Percentiles rank a stretch among this genome's conserved stretches.
Evolutionary conservation across 73 alveolate genomes (phyloP).

Genomic region (Paraurostyla sp.): DNA sequence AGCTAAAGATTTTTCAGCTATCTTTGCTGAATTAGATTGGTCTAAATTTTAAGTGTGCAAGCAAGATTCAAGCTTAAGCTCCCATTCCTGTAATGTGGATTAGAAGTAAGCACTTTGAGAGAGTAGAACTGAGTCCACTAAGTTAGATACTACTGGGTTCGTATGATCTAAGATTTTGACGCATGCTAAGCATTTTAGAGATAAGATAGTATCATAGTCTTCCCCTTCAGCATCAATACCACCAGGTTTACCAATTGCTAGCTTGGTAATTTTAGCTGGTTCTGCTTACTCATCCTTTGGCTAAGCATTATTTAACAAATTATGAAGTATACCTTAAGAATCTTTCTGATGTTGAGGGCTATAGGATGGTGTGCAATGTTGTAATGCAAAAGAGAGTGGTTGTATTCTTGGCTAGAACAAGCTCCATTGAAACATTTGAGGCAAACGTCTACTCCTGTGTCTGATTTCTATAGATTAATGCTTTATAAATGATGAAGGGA

Average conservation of each 20-base stretch:
- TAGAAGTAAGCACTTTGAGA: slow-evolving; percentile 94
- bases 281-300: slow-evolving; percentile 78
- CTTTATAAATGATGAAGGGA: neutral
- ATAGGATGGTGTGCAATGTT: slow-evolving; percentile 85
- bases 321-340: slow-evolving; percentile 58
- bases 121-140: slow-evolving; percentile 85
- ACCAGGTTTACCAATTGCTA: slow-evolving; percentile 97
- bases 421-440: slow-evolving; percentile 95
- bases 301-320: neutral
- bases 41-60: slow-evolving; percentile 94
- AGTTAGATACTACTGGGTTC: slow-evolving; percentile 73
- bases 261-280: slow-evolving; percentile 85
- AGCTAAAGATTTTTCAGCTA: slow-evolving; percentile 91
- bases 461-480: slow-evolving; percentile 75
- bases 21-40: slow-evolving; percentile 84
- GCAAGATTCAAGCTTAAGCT: slow-evolving; percentile 93
- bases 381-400: slow-evolving; percentile 87
- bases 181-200: slow-evolving; percentile 88
- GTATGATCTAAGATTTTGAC: slow-evolving; percentile 66
- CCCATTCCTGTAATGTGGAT: slow-evolving; percentile 96
- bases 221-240: slow-evolving; percentile 90
- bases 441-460: slow-evolving; percentile 95
- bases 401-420: slow-evolving; percentile 79
- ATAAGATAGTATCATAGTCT: slow-evolving; percentile 85
- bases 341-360: slow-evolving; percentile 87